These are phyloP conservation scores for Ceratobasidium sp. DNA, from an alignment of 1,284 basidiomycete species.

Conservation along the genomic window DNA sequence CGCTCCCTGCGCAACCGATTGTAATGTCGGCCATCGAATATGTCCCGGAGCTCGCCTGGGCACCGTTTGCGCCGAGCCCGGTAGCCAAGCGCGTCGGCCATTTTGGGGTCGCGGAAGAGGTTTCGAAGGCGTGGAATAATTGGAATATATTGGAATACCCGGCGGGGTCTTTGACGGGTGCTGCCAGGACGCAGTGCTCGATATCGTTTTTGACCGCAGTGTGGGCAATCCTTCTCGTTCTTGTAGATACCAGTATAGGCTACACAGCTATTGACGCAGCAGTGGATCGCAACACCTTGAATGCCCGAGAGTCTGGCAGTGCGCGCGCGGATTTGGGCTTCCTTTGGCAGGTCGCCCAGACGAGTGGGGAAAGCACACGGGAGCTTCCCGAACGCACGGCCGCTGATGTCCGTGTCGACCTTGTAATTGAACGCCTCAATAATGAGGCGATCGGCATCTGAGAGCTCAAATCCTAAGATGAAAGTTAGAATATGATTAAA, in stretches of 20 bases:
- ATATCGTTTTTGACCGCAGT: constrained; percentile 44
- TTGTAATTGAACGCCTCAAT: constrained; percentile 45
- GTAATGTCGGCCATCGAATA: constrained; percentile 42
- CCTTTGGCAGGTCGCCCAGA: constrained; percentile 7
- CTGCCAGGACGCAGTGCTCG: constrained; percentile 1
- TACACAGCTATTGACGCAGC: constrained; percentile 47
- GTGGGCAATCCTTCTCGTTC: constrained; percentile 26
- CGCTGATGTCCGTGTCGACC: constrained; percentile 35
- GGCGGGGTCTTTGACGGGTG: background rate
- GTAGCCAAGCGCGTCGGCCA: constrained; percentile 31
- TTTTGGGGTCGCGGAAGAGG: constrained; percentile 43
- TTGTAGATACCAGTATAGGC: constrained; percentile 43
- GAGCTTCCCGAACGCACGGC: constrained; percentile 29
- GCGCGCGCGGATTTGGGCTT: background rate
- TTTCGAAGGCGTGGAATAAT: constrained; percentile 37
- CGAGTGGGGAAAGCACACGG: constrained; percentile 14
- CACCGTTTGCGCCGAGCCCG: background rate
- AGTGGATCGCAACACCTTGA: constrained; percentile 32
- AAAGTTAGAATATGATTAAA: background rate
- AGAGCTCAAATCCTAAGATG: background rate
- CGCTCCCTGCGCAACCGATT: background rate
- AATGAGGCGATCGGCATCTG: background rate
- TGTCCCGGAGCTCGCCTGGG: constrained; percentile 23
- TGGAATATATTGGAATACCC: constrained; percentile 47
- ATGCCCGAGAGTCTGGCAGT: constrained; percentile 1